phyloP scores from a whole-genome alignment of 768 basidiomycete species.

The Hericium coralloides region DNA sequence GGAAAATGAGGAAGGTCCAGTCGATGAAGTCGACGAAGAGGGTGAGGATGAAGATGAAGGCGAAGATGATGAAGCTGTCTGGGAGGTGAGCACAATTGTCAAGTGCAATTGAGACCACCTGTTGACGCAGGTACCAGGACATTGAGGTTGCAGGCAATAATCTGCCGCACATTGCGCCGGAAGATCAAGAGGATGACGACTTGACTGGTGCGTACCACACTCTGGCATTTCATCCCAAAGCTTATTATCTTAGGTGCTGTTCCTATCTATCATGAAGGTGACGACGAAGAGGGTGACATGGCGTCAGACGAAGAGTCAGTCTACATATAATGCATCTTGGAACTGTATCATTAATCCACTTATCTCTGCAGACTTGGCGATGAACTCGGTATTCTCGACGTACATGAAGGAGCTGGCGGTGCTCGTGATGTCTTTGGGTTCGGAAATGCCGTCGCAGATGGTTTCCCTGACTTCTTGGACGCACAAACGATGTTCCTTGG shows the following conservation, averaged over 20 bases:
- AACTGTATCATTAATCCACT: background rate
- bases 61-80: slow-evolving; percentile 32
- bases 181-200: slow-evolving; percentile 41
- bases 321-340: slow-evolving; percentile 3
- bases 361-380: slow-evolving; percentile 19
- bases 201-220: slow-evolving; percentile 36
- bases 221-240: background rate
- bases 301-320: slow-evolving; percentile 59
- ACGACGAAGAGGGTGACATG: slow-evolving; percentile 53
- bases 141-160: slow-evolving; percentile 24
- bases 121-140: slow-evolving; percentile 17
- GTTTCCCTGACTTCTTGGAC: slow-evolving; percentile 15
- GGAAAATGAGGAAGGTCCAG: slow-evolving; percentile 40
- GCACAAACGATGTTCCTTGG: slow-evolving; percentile 12
- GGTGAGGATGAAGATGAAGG: slow-evolving; percentile 27
- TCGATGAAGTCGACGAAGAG: slow-evolving; percentile 27
- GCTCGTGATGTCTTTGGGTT: slow-evolving; percentile 13
- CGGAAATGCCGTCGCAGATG: slow-evolving; percentile 9
- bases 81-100: slow-evolving; percentile 22
- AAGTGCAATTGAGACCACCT: background rate
- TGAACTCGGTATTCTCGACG: slow-evolving; percentile 23
- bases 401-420: slow-evolving; percentile 17
- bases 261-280: slow-evolving; percentile 37
- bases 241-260: slow-evolving; percentile 2
- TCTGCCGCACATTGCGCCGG: slow-evolving; percentile 26